These are phyloP conservation scores for Gastrodia elata DNA, from an alignment of 106 monocot genomes.

Conservation along the genomic window DNA sequence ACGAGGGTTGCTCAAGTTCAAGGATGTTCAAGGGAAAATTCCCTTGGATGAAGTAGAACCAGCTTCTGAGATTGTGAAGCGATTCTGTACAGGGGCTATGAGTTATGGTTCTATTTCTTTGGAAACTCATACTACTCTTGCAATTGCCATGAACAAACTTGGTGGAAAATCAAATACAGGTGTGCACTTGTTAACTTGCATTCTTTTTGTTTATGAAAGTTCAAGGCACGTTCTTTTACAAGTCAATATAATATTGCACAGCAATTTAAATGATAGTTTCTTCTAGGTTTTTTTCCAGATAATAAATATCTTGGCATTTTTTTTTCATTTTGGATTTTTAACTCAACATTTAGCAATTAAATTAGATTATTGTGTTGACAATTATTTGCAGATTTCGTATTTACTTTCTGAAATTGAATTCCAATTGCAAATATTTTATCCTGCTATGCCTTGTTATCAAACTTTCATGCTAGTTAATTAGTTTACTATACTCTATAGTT, in stretches of 20 bases:
- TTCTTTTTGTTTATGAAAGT: not conserved
- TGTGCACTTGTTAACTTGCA: conserved; percentile 15
- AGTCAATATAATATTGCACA: not conserved
- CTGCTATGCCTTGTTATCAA: not conserved
- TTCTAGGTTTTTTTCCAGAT: not conserved
- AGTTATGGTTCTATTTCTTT: conserved; percentile 98
- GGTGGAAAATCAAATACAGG: conserved; percentile 99
- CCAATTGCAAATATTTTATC: not conserved
- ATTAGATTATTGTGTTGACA: not conserved
- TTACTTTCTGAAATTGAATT: not conserved
- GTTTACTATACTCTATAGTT: not conserved
- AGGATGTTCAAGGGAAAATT: conserved; percentile 54
- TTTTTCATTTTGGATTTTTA: not conserved
- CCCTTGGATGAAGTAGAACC: conserved; percentile 88
- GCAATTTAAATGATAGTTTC: not conserved
- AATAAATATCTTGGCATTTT: not conserved
- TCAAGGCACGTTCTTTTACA: not conserved
- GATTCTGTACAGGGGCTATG: conserved; percentile 96
- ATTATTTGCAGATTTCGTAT: not conserved
- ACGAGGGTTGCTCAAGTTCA: conserved; percentile 93
- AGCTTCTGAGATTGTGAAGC: conserved; percentile 87
- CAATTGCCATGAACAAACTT: conserved; percentile 91
- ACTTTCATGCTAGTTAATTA: not conserved
- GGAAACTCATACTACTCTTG: conserved; percentile 93
- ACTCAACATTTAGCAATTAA: not conserved